Evolutionary conservation across 2,329 filamentous ascomycete genomes (phyloP), one percentile per base, ranked within the genome.

Genomic region (Fusarium vanettenii): DNA sequence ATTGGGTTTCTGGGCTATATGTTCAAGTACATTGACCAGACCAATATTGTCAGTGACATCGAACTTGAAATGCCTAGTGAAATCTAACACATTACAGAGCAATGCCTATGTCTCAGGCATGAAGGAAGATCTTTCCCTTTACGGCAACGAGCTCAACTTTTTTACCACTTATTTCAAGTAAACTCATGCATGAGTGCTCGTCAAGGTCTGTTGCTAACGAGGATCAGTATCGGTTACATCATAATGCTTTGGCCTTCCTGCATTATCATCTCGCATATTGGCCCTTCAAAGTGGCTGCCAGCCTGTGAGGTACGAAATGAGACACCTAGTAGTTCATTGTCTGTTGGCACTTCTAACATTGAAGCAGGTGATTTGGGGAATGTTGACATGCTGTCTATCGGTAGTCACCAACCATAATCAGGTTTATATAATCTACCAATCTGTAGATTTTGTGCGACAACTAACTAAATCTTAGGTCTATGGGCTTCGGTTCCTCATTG

Each of bases 11-110:
- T 70, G 25, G 67, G 67, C 0, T 70, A 70, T 13, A 70, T 67
- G 67, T 70, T 70, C 59, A 70, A 70, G 10, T 70, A 70, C 48
- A 67, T 70, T 50, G 67, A 70, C 43, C 67, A 70, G 39, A 70
- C 50, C 4, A 70, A 70, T 29, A 70, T 69, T 33, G 67, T 69
- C 6, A 27, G 60, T 29, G 14, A 20, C 20, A 25, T 8, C 18
- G 6, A n/a, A 18, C 14, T 18, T 39, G 22, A 31, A 1, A 31
- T 11, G 8, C 6, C 18, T 1, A 11, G 3, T 6, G 13, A 33
- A 22, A 2, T 2, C 52, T 57, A 57, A 57, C 55, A 14, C 0
- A 16, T 5, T 18, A 9, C 27, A 67, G 60, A 64, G 52, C 16
- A 70, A 68, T 64, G 68, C 65, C 4, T 67, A 68, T 31, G 68